These are phyloP conservation scores for Laguncularia racemosa DNA, from an alignment of 345 rosid genomes.

Conservation along the genomic window DNA sequence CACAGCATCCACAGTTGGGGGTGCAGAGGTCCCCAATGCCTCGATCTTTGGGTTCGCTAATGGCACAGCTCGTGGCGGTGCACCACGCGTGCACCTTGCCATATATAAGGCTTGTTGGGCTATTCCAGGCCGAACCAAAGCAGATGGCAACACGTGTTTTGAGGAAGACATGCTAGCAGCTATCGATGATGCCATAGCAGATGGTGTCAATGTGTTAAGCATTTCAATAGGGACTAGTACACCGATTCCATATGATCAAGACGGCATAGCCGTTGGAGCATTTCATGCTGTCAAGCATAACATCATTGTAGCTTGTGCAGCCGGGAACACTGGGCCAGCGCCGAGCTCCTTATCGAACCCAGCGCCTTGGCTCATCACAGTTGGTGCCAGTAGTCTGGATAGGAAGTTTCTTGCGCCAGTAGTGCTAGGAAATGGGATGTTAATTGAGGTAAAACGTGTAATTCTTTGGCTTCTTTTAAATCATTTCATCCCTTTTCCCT, in stretches of 20 bases:
- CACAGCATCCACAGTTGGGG: constrained; percentile 67
- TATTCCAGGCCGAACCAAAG: constrained; percentile 35
- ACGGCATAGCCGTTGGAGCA: constrained; percentile 56
- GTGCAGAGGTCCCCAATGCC: constrained; percentile 32
- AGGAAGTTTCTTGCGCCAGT: constrained; percentile 40
- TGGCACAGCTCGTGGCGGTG: constrained; percentile 76
- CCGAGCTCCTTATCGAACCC: constrained; percentile 49
- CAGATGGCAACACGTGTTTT: constrained; percentile 37
- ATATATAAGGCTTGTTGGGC: constrained; percentile 90
- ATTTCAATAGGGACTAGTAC: constrained; percentile 38
- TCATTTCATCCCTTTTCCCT: not conserved
- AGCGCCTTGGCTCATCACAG: constrained; percentile 81
- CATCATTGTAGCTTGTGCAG: constrained; percentile 55
- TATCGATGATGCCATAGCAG: constrained; percentile 71
- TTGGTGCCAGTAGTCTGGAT: constrained; percentile 74
- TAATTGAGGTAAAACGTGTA: constrained; percentile 29
- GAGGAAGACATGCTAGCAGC: constrained; percentile 75
- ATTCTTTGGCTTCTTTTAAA: too few relatives aligned
- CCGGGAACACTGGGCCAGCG: constrained; percentile 71
- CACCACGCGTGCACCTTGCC: constrained; percentile 66
- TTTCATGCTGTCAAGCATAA: constrained; percentile 51
- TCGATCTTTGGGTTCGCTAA: constrained; percentile 51
- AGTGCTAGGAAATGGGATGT: constrained; percentile 55
- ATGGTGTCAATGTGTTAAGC: constrained; percentile 74
- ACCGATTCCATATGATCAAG: constrained; percentile 20